Evolutionary conservation across 768 basidiomycete genomes (phyloP).

Genomic region (Suillus sp.): DNA sequence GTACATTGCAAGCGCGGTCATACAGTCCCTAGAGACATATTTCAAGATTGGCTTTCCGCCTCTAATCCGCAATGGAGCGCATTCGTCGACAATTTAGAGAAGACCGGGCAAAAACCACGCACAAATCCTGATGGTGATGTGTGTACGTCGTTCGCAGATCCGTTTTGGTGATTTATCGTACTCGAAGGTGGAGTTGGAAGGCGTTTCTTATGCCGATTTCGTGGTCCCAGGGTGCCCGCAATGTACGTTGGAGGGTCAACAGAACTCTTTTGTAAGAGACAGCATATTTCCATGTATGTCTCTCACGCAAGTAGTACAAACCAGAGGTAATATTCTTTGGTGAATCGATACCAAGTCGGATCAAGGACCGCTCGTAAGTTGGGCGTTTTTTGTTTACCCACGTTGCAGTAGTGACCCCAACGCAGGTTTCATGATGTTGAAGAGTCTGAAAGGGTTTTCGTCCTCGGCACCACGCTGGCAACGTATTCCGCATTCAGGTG

Average conservation of each 20-base stretch:
- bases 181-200: constrained; percentile 77
- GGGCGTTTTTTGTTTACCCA: not conserved
- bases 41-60: constrained; percentile 71
- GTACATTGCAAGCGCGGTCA: constrained; percentile 83
- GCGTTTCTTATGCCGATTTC: constrained; percentile 76
- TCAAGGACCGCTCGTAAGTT: constrained; percentile 74
- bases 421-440: constrained; percentile 61
- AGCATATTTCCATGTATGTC: constrained; percentile 11
- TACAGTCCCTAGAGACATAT: constrained; percentile 59
- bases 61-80: constrained; percentile 81
- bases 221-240: constrained; percentile 74
- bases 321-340: constrained; percentile 89
- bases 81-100: constrained; percentile 64
- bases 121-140: constrained; percentile 97
- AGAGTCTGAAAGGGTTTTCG: constrained; percentile 64
- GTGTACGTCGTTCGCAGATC: constrained; percentile 26
- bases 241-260: constrained; percentile 61
- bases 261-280: constrained; percentile 56
- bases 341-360: constrained; percentile 70
- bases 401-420: not conserved
- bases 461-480: constrained; percentile 89
- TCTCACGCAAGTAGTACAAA: constrained; percentile 54
- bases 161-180: not conserved
- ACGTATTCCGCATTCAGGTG: constrained; percentile 92
- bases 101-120: constrained; percentile 57